phyloP scores from a whole-genome alignment of 208 protist species.

The Trypanosoma mega region DNA sequence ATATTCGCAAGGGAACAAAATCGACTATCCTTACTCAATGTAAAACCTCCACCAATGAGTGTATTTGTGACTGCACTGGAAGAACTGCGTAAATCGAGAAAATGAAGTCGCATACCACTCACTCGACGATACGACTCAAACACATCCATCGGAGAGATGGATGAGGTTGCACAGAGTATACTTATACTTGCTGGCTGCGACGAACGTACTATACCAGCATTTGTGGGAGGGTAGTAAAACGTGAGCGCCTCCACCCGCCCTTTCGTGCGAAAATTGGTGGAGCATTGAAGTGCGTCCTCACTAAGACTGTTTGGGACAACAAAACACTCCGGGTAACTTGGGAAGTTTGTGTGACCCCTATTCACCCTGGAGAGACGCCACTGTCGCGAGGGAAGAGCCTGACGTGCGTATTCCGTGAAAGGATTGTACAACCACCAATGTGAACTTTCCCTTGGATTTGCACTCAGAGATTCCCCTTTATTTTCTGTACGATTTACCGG shows the following conservation, averaged over 20 bases:
- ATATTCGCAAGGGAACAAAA: constrained; percentile 49
- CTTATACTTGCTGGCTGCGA: constrained; percentile 59
- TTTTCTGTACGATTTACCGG: not conserved
- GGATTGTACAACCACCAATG: constrained; percentile 58
- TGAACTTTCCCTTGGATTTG: not conserved
- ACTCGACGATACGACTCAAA: constrained; percentile 13
- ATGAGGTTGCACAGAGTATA: constrained; percentile 14
- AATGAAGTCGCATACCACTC: constrained; percentile 16
- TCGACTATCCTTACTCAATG: constrained; percentile 24
- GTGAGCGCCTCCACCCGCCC: constrained; percentile 72
- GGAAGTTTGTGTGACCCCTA: constrained; percentile 27
- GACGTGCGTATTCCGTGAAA: constrained; percentile 34
- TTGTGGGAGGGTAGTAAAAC: constrained; percentile 54
- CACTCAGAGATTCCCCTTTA: not conserved
- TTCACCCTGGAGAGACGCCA: constrained; percentile 45
- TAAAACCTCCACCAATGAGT: constrained; percentile 41
- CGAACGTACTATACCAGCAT: constrained; percentile 54
- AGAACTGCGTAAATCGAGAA: constrained; percentile 45
- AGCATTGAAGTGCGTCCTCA: constrained; percentile 16
- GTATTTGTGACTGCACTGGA: constrained; percentile 32
- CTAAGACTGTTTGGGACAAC: constrained; percentile 36
- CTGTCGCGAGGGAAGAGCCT: constrained; percentile 27
- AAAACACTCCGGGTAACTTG: constrained; percentile 51
- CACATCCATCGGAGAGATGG: constrained; percentile 12
- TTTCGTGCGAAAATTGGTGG: constrained; percentile 31